These are phyloP conservation scores for Aspergillus hancockii DNA, from an alignment of 495 filamentous ascomycete genomes.

Conservation along the genomic window DNA sequence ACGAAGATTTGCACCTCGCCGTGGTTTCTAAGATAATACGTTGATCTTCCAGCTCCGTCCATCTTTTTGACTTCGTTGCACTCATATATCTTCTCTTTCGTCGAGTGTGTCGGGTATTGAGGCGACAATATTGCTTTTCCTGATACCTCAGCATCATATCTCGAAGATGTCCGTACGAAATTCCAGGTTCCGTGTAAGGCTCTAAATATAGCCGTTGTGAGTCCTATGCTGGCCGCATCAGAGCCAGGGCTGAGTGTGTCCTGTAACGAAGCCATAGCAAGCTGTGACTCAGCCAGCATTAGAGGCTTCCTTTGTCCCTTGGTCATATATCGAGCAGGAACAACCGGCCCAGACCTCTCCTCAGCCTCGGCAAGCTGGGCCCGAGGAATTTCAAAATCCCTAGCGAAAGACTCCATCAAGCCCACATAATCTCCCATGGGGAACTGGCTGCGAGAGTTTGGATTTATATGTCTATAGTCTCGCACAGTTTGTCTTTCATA, in stretches of 20 bases:
- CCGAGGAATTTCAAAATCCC: slow-evolving; percentile 44
- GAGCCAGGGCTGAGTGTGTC: slow-evolving; percentile 10
- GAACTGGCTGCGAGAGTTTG: slow-evolving; percentile 60
- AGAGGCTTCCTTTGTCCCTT: not conserved
- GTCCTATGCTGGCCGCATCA: slow-evolving; percentile 11
- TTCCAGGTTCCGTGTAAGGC: slow-evolving; percentile 75
- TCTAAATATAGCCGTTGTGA: slow-evolving; percentile 60
- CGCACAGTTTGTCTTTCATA: slow-evolving; percentile 28
- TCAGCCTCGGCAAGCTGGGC: slow-evolving; percentile 8
- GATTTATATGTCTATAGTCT: slow-evolving; percentile 26
- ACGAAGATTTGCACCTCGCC: slow-evolving; percentile 4
- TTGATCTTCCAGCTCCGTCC: not conserved
- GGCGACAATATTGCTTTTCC: slow-evolving; percentile 67
- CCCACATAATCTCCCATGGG: slow-evolving; percentile 82
- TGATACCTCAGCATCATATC: slow-evolving; percentile 26
- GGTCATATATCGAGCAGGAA: slow-evolving; percentile 38
- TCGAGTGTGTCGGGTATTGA: slow-evolving; percentile 33
- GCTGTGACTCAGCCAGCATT: slow-evolving; percentile 5
- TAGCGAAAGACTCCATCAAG: slow-evolving; percentile 70
- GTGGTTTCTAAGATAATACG: slow-evolving; percentile 18
- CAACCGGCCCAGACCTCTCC: slow-evolving; percentile 29
- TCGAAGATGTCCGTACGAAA: slow-evolving; percentile 40
- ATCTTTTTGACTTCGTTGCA: slow-evolving; percentile 20
- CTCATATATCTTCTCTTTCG: slow-evolving; percentile 35
- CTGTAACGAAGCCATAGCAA: slow-evolving; percentile 26